phyloP scores from a whole-genome alignment of 306 rosid genomes.

The Cicer arietinum region DNA sequence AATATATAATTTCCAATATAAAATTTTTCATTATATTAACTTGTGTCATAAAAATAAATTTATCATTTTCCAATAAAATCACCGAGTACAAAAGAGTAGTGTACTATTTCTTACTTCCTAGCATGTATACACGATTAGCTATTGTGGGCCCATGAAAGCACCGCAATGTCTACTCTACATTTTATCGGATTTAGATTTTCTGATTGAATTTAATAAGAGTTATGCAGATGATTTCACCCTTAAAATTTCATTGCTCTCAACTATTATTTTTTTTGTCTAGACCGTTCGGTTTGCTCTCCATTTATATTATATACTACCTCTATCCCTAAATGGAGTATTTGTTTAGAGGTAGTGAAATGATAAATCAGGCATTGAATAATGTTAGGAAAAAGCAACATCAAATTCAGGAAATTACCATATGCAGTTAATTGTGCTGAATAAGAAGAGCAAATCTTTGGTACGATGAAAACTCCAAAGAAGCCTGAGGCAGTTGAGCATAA shows the following conservation, averaged over 20 bases:
- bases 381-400: neutral
- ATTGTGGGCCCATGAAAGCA: conserved; percentile 41
- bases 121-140: conserved; percentile 20
- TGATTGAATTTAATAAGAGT: no score
- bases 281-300: no score
- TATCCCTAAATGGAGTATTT: no score
- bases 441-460: conserved; percentile 77
- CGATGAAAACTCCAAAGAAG: conserved; percentile 80
- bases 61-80: neutral
- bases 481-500: conserved; percentile 60
- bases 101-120: conserved; percentile 24
- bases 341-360: neutral
- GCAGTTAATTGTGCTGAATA: conserved; percentile 76
- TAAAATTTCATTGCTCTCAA: no score
- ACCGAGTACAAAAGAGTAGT: conserved; percentile 13
- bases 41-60: no score
- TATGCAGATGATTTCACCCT: no score
- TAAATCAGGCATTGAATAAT: neutral
- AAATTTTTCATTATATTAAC: no score
- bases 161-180: conserved; percentile 18
- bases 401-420: conserved; percentile 64
- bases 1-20: no score
- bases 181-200: no score
- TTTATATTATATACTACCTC: no score
- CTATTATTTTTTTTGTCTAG: no score